A percentile compares a stretch with the other conserved stretches of the same genome.
phyloP scores from a whole-genome alignment of 495 filamentous ascomycete genomes.

The Copromyces sp. region DNA sequence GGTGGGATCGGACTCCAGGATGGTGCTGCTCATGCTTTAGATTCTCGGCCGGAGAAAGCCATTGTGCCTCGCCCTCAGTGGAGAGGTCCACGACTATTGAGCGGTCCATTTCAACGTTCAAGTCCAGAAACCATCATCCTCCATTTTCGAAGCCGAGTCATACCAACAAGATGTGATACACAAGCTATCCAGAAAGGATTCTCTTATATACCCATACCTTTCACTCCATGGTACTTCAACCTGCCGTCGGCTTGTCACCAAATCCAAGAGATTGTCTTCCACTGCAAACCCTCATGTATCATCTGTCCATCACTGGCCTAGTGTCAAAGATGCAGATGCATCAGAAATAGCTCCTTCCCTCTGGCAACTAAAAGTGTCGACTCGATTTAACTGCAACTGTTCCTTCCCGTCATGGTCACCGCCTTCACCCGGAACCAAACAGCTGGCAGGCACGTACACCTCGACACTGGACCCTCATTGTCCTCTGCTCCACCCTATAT shows the following conservation, averaged over 20 bases:
- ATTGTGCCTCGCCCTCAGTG: not conserved
- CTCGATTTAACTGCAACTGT: not conserved
- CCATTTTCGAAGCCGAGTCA: not conserved
- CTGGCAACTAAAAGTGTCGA: not conserved
- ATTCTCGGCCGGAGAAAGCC: not conserved
- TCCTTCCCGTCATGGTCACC: not conserved
- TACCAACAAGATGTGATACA: too few relatives aligned
- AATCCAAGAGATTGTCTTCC: not conserved
- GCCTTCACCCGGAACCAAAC: not conserved
- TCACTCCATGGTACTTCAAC: not conserved
- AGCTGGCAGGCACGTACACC: not conserved
- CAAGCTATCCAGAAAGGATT: too few relatives aligned
- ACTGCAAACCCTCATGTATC: not conserved
- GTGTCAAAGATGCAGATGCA: not conserved
- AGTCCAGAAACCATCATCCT: not conserved
- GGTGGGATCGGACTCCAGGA: not conserved
- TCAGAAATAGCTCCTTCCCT: not conserved
- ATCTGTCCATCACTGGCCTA: not conserved
- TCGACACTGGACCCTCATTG: not conserved
- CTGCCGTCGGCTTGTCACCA: not conserved
- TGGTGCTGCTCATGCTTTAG: not conserved
- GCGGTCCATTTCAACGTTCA: not conserved
- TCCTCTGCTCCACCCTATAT: not conserved
- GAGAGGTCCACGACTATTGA: not conserved
- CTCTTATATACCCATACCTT: too few relatives aligned